Base-by-base conservation (phyloP, 2,329 filamentous ascomycete genomes). In the Paecilomyces formosus region DNA sequence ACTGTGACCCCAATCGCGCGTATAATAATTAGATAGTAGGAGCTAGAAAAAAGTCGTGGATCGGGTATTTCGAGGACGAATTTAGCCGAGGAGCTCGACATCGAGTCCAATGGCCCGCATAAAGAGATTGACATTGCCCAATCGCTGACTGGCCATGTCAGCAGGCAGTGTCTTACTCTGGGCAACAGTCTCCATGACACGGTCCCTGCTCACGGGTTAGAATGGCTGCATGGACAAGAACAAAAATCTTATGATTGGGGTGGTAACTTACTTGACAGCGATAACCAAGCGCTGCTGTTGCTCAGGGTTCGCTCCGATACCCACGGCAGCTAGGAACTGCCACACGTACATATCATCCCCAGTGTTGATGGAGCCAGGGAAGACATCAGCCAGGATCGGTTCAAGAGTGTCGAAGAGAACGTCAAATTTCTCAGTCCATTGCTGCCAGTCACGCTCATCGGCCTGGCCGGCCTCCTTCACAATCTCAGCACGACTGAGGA, bases 81-180 rank as follows among this genome's bases (percentile, higher is more conserved):
- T 63, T 79, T 76, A 86, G 65, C 82, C 83, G 63, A 88, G 79
- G 66, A 87, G 74, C 64, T 97, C 94, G 55, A 99, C 94, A 78
- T 99, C 94, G 71, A 99, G 82, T n/a, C 94, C 94, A 75, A 99
- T 97, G 58, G 93, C 94, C 69, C 92, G 88, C 92, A 99, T 97
- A 75, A 99, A 99, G 58, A 99, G 79, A 72, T 99, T 99, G 65
- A 99, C 94, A 70, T 96, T 96, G 59, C 88, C 88, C 59, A 96
- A 80, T 60, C 93, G 87, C 71, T 90, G 87, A 60, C 86, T 86
- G 12, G 89, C 87, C 86, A 97, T 90, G 58, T 94, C 89, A 15
- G 87, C 82, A 18, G 94, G 93, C 33, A 99, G 81, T 1, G 90
- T 93, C 81, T 96, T 97, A 68, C 90, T 88, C 56, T 96, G 85